phyloP scores from a whole-genome alignment of 257 asterid species.

The Verbena officinalis region DNA sequence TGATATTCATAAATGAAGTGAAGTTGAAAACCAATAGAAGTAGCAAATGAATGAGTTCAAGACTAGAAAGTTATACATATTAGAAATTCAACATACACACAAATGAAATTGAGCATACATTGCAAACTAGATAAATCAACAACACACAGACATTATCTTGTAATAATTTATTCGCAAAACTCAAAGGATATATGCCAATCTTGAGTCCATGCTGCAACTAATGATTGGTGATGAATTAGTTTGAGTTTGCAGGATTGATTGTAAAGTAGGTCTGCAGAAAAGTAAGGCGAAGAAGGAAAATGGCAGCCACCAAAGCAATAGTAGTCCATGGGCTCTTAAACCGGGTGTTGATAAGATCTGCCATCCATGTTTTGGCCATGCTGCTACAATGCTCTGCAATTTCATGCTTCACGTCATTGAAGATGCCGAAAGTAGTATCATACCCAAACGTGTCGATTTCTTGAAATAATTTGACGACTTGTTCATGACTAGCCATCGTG shows the following conservation, averaged over 20 bases:
- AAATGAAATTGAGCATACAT: too few species aligned
- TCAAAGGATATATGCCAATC: too few species aligned
- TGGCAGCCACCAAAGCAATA: neutral
- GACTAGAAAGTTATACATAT: too few species aligned
- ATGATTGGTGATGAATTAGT: too few species aligned
- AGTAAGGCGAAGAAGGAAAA: neutral
- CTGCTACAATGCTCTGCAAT: neutral
- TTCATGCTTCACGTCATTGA: neutral
- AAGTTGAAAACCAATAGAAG: too few species aligned
- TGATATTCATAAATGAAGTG: too few species aligned
- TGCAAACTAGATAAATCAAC: too few species aligned
- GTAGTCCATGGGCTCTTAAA: neutral
- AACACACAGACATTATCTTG: too few species aligned
- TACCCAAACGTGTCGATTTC: neutral
- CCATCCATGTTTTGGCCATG: neutral
- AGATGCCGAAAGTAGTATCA: neutral
- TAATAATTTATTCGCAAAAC: too few species aligned
- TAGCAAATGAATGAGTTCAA: too few species aligned
- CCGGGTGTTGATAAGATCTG: neutral
- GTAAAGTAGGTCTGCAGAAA: neutral
- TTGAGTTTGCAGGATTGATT: neutral
- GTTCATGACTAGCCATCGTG: neutral
- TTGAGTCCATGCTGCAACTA: too few species aligned
- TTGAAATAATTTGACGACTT: neutral
- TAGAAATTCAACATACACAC: too few species aligned